A percentile compares a stretch with the other conserved stretches of the same genome.
phyloP scores from a whole-genome alignment of 2,329 filamentous ascomycete species.

The Colletotrichum sp. region DNA sequence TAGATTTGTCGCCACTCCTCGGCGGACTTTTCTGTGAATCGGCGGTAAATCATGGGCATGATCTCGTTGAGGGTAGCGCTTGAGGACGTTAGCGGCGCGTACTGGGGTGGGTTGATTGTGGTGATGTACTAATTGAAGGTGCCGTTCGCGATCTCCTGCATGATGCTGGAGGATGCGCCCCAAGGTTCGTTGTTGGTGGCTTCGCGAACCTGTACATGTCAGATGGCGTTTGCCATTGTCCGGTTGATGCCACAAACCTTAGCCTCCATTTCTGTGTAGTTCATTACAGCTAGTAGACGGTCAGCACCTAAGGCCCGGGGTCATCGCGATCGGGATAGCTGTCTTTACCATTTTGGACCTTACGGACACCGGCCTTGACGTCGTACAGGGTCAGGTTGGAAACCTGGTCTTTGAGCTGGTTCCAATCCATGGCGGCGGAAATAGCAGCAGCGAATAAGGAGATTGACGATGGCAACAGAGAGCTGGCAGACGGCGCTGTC shows the following conservation, averaged over 20 bases:
- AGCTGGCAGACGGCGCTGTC: not conserved
- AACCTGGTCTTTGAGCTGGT: constrained; percentile 83
- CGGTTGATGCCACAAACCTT: constrained; percentile 50
- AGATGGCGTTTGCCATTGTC: constrained; percentile 4
- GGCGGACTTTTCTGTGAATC: constrained; percentile 96
- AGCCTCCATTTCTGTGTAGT: constrained; percentile 92
- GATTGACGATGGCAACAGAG: not conserved
- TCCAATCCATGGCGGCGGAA: constrained; percentile 75
- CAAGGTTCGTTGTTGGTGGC: constrained; percentile 99
- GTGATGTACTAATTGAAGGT: constrained; percentile 91
- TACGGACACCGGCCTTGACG: constrained; percentile 91
- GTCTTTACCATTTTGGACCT: constrained; percentile 90
- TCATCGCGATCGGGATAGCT: constrained; percentile 6
- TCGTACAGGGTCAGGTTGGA: constrained; percentile 94
- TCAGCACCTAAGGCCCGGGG: constrained; percentile 30
- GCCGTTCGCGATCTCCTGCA: constrained; percentile 98
- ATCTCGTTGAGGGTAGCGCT: constrained; percentile 98
- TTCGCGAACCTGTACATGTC: constrained; percentile 77
- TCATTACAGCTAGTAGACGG: constrained; percentile 81
- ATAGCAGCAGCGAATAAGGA: not conserved
- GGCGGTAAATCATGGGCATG: constrained; percentile 99
- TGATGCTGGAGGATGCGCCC: constrained; percentile 82
- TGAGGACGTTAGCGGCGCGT: not conserved
- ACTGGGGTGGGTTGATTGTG: not conserved
- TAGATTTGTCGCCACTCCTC: constrained; percentile 99